Base-by-base conservation (phyloP, 176 grass and related monocot species). In the Thalia dealbata region DNA sequence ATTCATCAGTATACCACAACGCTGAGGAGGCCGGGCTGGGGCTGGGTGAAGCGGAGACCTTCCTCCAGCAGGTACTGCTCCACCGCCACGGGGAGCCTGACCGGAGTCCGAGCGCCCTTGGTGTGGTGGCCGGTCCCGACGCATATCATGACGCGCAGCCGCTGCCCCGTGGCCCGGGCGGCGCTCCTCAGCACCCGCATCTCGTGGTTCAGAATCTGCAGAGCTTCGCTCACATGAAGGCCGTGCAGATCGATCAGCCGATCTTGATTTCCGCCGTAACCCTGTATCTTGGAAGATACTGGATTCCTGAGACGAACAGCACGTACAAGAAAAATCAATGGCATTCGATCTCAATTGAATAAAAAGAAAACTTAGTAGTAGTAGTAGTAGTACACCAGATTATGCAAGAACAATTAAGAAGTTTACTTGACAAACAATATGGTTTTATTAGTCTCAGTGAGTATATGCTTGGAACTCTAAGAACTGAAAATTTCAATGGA, bases 121-220 rank as follows among this genome's bases (percentile, higher is more conserved):
- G 95, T 99, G 43, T 99, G 95, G 75, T 99, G 95, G 16, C 95
- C 95, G 54, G 90, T 99, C 29, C 95, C 95, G 1, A 99, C 90
- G 14, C 90, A 93, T 44, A 99, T 64, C 83, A 99, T 86, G 65
- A 88, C 81, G 25, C 88, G 87, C 78, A 88, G 71, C 69, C 87
- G 89, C 83, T 91, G 86, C 16, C 95, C 85, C 16, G 89, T 55
- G 15, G 84, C 82, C 59, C 83, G 86, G 0, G 85, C 87, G 0
- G 81, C 64, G 29, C 26, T 72, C 86, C 78, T 99, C 76, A 92
- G 76, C 14, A 79, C 51, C 41, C 77, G 77, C 19, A 99, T 76
- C 78, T 99, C 90, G 50, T 84, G 81, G 73, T 86, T 88, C 0
- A 99, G 79, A 65, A 83, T 86, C 32, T 86, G 90, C 58, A 91